Evolutionary conservation across 2,329 filamentous ascomycete species (phyloP).

Genomic region (Torrubiellomyces zombiae): DNA sequence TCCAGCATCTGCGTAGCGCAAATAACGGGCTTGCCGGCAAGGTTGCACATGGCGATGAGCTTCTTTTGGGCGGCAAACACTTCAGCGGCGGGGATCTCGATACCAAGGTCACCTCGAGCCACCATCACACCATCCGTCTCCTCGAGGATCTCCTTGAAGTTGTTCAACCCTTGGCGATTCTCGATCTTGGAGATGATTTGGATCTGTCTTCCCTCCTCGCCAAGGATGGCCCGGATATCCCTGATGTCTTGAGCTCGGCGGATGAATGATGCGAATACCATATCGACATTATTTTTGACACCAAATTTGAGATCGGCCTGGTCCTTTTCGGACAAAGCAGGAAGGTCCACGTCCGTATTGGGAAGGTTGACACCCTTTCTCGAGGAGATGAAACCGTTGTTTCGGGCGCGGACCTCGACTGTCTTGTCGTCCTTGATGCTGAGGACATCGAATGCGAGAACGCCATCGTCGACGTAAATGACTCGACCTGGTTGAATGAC

Average conservation of each 20-base stretch:
- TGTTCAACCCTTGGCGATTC: constrained; percentile 99
- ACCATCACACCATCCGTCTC: constrained; percentile 99
- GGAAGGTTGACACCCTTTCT: constrained; percentile 99
- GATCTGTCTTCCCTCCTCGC: constrained; percentile 83
- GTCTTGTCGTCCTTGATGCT: constrained; percentile 80
- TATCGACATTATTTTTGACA: constrained; percentile 97
- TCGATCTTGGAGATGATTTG: constrained; percentile 99
- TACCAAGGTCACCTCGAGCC: constrained; percentile 86
- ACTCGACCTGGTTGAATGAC: constrained; percentile 81
- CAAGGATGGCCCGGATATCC: constrained; percentile 81
- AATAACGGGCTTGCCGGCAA: constrained; percentile 96
- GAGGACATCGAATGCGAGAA: constrained; percentile 89
- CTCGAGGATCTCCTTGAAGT: constrained; percentile 91
- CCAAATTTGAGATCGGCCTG: constrained; percentile 85
- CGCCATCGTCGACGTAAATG: constrained; percentile 97
- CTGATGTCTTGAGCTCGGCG: constrained; percentile 84
- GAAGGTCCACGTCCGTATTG: constrained; percentile 96
- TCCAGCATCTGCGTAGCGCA: constrained; percentile 99
- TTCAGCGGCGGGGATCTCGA: constrained; percentile 95
- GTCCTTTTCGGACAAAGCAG: constrained; percentile 95
- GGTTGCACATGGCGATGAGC: constrained; percentile 99
- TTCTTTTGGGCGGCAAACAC: constrained; percentile 99
- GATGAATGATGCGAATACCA: constrained; percentile 98
- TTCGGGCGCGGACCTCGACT: constrained; percentile 70
- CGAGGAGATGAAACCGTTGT: constrained; percentile 98